Conservation (phyloP, 495 filamentous ascomycete species). For the Neurospora tetrasperma region DNA sequence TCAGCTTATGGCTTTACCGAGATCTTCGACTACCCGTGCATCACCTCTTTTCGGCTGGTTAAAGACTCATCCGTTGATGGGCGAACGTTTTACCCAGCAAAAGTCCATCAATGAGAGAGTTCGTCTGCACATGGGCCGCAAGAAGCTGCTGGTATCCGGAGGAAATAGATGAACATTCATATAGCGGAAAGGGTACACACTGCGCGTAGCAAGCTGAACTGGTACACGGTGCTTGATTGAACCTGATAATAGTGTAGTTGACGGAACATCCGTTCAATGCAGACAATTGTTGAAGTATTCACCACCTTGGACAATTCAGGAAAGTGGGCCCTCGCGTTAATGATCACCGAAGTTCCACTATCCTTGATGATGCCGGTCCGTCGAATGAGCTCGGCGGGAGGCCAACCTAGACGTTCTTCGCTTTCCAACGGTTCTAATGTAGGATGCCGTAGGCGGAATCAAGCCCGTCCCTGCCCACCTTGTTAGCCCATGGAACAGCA, state of each 20-base stretch:
- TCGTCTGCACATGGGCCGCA: not conserved
- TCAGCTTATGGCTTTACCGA: not conserved
- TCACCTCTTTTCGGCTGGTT: not conserved
- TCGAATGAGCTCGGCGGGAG: not conserved
- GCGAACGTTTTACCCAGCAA: not conserved
- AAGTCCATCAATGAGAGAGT: not conserved
- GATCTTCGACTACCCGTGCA: not conserved
- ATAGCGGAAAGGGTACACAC: not conserved
- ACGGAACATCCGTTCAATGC: not conserved
- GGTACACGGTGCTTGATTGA: not conserved
- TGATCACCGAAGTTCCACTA: not conserved
- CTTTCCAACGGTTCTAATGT: not conserved
- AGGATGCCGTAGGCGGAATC: not conserved
- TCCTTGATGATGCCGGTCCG: not conserved
- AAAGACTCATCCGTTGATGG: not conserved
- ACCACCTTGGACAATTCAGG: not conserved
- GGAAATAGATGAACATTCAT: not conserved
- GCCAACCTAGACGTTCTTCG: not conserved
- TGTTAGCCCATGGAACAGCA: not conserved
- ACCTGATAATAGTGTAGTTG: not conserved
- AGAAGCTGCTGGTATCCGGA: not conserved
- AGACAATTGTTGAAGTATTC: not conserved
- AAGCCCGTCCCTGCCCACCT: not conserved
- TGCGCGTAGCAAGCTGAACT: not conserved
- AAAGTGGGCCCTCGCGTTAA: not conserved